Base-by-base conservation (phyloP, 2,329 filamentous ascomycete genomes). In the Cordyceps javanica region DNA sequence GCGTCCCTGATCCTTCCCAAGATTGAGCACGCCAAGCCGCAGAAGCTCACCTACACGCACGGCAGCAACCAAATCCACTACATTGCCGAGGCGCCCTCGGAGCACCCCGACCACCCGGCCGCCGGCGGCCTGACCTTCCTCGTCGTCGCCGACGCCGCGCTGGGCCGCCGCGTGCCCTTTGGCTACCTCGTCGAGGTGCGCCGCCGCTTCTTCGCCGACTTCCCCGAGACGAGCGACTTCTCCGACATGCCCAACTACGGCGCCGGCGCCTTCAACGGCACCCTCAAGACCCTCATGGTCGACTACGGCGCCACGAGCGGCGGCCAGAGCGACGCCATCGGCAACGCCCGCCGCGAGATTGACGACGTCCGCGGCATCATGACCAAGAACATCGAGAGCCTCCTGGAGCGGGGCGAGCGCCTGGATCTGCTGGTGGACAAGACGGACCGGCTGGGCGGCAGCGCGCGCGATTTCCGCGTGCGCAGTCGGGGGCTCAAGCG, bases 391-490 rank as follows among this genome's bases (percentile, higher is more conserved):
- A 96, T 97, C 63, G 92, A 96, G 79, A 83, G 89, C 54, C 81
- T 96, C 62, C 76, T 96, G 41, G 91, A 96, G 80, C 80, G 92
- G 34, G 92, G 94, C 38, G 94, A 99, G 81, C 81, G 93, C 62
- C 93, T 99, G 68, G 91, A 97, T 74, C 73, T 97, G 64, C 76
- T 99, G 46, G 92, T 99, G 23, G 92, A 97, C 72, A 97, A 99
- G 84, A 99, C 95, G 50, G 93, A 97, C 70, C 81, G 91, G 44
- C 73, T 99, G 39, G 94, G 93, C 14, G 90, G 90, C 28, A 94
- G 86, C 70, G 91, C 94, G 55, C 81, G 87, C 65, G 94, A 99
- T 70, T 99, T 99, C 70, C 80, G 94, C 54, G 87, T 97, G 19
- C 81, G 93, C 64, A 95, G 89, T 70, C 79, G 91, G 26, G 91